Evolutionary conservation across 179 eudicot species (phyloP).

Genomic region (Sideroxylon spinosum): DNA sequence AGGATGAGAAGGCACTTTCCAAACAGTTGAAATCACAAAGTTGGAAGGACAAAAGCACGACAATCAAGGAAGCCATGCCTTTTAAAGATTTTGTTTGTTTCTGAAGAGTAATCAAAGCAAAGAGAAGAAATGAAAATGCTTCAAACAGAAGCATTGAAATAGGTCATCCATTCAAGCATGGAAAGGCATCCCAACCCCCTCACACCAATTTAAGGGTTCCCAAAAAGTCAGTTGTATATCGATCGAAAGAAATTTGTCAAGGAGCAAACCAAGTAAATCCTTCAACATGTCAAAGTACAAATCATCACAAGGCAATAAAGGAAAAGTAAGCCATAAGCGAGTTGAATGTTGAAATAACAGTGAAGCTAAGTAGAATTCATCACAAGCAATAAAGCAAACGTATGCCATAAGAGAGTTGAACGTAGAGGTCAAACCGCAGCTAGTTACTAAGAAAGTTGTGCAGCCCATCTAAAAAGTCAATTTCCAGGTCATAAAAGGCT

Average conservation of each 20-base stretch:
- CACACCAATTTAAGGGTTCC: too few relatives aligned
- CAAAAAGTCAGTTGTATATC: too few relatives aligned
- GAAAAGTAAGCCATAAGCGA: background rate
- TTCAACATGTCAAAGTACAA: background rate
- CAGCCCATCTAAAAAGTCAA: background rate
- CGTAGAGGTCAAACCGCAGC: background rate
- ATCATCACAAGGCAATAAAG: background rate
- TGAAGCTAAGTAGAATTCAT: background rate
- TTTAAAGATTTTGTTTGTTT: background rate
- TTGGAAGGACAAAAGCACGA: background rate
- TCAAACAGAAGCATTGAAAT: background rate
- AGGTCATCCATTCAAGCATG: too few relatives aligned
- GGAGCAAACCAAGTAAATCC: too few relatives aligned
- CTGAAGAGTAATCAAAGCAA: background rate
- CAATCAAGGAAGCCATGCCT: background rate
- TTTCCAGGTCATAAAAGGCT: background rate
- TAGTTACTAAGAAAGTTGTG: background rate
- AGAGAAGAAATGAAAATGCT: constrained; percentile 2
- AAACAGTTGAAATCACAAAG: background rate
- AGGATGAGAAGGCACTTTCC: background rate
- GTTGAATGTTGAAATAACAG: background rate
- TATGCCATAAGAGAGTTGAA: background rate
- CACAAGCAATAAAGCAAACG: background rate
- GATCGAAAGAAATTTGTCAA: too few relatives aligned
- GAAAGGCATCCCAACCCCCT: too few relatives aligned